phyloP scores from a whole-genome alignment of 176 grass and related monocot genomes.

The Eragrostis curvula region DNA sequence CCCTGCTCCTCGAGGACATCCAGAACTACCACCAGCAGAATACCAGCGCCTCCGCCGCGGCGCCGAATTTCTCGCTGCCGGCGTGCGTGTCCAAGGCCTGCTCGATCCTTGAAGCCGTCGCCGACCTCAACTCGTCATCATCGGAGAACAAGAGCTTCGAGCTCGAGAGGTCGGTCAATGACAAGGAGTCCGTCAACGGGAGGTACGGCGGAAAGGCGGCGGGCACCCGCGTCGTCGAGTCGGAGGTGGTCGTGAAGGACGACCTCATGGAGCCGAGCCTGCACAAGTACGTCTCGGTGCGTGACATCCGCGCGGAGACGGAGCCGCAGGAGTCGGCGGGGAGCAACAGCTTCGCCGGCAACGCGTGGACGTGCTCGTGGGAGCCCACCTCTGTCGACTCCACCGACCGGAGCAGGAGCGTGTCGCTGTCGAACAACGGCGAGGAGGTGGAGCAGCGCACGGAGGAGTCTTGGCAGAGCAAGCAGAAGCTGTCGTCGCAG shows the following conservation, averaged over 20 bases:
- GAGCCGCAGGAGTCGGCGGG: constrained; percentile 88
- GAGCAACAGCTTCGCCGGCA: constrained; percentile 84
- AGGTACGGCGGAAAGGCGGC: constrained; percentile 23
- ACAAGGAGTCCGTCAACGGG: constrained; percentile 51
- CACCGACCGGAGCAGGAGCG: constrained; percentile 59
- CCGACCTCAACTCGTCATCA: constrained; percentile 76
- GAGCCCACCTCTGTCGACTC: constrained; percentile 78
- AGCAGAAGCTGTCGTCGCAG: constrained; percentile 41
- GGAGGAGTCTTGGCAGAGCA: constrained; percentile 39
- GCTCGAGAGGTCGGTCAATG: constrained; percentile 37
- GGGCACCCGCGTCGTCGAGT: constrained; percentile 52
- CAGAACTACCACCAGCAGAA: constrained; percentile 86
- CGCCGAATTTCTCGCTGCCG: constrained; percentile 68
- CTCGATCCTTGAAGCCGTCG: constrained; percentile 96
- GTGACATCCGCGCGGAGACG: constrained; percentile 54
- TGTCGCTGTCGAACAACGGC: constrained; percentile 51
- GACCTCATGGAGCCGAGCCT: constrained; percentile 78
- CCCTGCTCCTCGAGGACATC: constrained; percentile 89
- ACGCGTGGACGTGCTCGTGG: constrained; percentile 70
- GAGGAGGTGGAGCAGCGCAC: constrained; percentile 70
- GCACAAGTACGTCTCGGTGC: constrained; percentile 90
- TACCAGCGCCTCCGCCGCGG: constrained; percentile 18
- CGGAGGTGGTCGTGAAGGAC: constrained; percentile 70
- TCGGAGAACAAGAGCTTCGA: constrained; percentile 64
- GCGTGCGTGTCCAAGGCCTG: constrained; percentile 94